Percentiles rank a stretch among this genome's conserved stretches.
These are phyloP conservation scores for Cornus florida DNA, from an alignment of 148 eudicot genomes.

Conservation along the genomic window DNA sequence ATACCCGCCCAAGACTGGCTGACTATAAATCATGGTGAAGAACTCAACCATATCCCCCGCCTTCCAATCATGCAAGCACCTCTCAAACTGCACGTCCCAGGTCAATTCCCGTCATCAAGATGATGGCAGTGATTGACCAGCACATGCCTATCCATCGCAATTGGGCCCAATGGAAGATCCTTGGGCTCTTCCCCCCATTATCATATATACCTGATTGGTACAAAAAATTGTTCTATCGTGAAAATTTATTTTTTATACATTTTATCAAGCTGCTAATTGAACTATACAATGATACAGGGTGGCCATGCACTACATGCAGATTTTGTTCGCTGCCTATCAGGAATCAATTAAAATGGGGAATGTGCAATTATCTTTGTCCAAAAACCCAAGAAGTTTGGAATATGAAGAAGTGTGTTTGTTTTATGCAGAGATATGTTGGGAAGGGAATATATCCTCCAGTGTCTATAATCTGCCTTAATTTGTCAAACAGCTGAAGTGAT, in stretches of 20 bases:
- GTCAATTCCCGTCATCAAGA: too few relatives aligned
- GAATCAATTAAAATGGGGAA: slow-evolving; percentile 9
- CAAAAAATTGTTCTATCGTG: background rate
- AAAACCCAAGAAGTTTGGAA: background rate
- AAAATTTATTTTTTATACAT: background rate
- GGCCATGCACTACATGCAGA: slow-evolving; percentile 89
- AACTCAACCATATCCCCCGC: too few relatives aligned
- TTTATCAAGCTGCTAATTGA: background rate
- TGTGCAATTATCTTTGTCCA: background rate
- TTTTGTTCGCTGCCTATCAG: slow-evolving; percentile 49
- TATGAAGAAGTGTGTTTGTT: background rate
- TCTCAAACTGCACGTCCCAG: too few relatives aligned
- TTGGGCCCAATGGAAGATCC: background rate
- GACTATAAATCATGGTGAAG: too few relatives aligned
- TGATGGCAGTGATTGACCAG: too few relatives aligned
- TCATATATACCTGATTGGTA: background rate
- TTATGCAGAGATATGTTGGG: background rate
- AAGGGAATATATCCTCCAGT: background rate
- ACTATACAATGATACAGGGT: slow-evolving; percentile 41
- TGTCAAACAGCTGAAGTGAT: too few relatives aligned
- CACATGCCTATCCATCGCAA: too few relatives aligned
- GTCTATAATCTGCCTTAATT: too few relatives aligned
- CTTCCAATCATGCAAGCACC: too few relatives aligned
- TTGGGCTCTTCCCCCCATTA: background rate
- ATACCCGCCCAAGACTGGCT: too few relatives aligned